Evolutionary conservation across 2,329 filamentous ascomycete genomes (phyloP).

Genomic region (Microsporum ferrugineum): DNA sequence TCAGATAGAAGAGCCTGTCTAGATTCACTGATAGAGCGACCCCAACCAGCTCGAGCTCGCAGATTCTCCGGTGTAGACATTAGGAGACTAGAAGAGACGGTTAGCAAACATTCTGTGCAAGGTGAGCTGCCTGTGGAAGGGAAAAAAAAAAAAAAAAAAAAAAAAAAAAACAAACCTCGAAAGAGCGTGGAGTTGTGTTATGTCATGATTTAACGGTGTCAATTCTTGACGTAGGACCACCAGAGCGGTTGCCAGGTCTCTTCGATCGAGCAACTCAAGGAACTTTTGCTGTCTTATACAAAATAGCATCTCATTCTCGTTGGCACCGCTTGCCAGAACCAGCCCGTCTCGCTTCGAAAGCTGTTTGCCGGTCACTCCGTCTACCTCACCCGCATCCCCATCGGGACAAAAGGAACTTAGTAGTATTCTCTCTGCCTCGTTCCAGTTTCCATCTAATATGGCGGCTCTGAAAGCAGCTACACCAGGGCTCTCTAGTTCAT

Average conservation of each 20-base stretch:
- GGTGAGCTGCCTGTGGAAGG: neutral
- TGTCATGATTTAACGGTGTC: slow-evolving; percentile 72
- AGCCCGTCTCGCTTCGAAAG: slow-evolving; percentile 44
- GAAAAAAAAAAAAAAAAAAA: neutral
- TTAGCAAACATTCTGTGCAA: slow-evolving; percentile 6
- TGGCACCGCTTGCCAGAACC: slow-evolving; percentile 61
- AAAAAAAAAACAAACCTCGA: slow-evolving; percentile 46
- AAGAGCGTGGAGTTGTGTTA: slow-evolving; percentile 63
- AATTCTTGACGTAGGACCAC: slow-evolving; percentile 77
- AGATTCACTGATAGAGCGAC: slow-evolving; percentile 65
- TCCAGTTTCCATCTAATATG: slow-evolving; percentile 70
- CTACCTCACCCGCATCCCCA: slow-evolving; percentile 26
- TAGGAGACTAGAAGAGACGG: slow-evolving; percentile 49
- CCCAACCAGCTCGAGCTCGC: slow-evolving; percentile 67
- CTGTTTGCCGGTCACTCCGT: neutral
- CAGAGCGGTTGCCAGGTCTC: slow-evolving; percentile 62
- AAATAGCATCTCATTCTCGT: slow-evolving; percentile 72
- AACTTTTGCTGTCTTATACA: slow-evolving; percentile 89
- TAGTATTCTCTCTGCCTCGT: slow-evolving; percentile 70
- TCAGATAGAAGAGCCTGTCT: slow-evolving; percentile 65
- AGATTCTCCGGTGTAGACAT: slow-evolving; percentile 81
- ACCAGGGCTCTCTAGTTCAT: slow-evolving; percentile 69
- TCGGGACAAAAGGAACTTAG: slow-evolving; percentile 41
- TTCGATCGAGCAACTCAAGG: slow-evolving; percentile 70
- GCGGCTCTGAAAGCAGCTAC: slow-evolving; percentile 78